Evolutionary conservation across 768 basidiomycete genomes (phyloP).

Genomic region (Clathrus columnatus): DNA sequence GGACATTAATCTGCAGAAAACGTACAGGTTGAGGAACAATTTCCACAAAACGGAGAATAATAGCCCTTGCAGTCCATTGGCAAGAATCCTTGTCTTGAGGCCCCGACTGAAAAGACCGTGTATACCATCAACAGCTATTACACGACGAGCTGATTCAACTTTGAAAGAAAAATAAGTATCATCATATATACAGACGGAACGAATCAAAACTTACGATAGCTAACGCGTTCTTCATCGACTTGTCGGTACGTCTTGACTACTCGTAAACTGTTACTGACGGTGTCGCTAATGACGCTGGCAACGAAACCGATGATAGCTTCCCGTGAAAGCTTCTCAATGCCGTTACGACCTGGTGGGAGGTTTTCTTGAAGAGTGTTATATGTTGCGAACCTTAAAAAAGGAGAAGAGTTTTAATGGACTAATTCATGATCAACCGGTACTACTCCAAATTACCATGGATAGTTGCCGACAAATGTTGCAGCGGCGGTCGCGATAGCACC

Average conservation of each 20-base stretch:
- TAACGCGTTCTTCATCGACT: constrained; percentile 72
- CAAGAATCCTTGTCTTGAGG: constrained; percentile 77
- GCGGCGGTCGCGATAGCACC: constrained; percentile 88
- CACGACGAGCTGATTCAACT: constrained; percentile 62
- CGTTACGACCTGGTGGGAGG: constrained; percentile 48
- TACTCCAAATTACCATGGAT: constrained; percentile 47
- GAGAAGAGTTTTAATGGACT: background rate
- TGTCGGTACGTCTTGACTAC: constrained; percentile 96
- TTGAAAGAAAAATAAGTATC: background rate
- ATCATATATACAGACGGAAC: background rate
- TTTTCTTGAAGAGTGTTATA: constrained; percentile 70
- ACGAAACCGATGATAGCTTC: constrained; percentile 89
- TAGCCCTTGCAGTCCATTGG: constrained; percentile 87
- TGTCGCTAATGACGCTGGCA: constrained; percentile 81
- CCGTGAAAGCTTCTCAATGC: constrained; percentile 54
- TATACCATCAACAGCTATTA: constrained; percentile 70
- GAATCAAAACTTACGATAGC: constrained; percentile 41
- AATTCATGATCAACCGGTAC: constrained; percentile 2
- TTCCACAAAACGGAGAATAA: constrained; percentile 92
- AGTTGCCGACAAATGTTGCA: constrained; percentile 90
- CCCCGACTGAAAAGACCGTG: constrained; percentile 81
- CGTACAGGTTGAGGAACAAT: constrained; percentile 81
- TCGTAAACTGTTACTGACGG: constrained; percentile 77
- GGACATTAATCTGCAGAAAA: no score
- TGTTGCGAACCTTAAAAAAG: constrained; percentile 64